phyloP scores from a whole-genome alignment of 257 asterid genomes.

The Penstemon davidsonii region DNA sequence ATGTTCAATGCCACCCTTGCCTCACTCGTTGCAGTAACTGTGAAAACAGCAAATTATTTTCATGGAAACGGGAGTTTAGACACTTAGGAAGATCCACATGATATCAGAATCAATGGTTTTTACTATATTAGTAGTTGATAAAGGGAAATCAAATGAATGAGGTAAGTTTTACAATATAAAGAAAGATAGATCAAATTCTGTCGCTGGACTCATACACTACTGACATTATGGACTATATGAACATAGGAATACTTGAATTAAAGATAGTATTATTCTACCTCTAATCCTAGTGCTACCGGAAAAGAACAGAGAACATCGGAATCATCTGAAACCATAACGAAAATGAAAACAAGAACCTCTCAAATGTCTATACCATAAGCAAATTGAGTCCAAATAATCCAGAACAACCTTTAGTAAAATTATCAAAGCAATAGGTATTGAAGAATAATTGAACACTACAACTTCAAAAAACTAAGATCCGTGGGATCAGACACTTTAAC shows the following conservation, averaged over 20 bases:
- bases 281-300: no score
- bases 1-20: slow-evolving; percentile 69
- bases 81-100: neutral
- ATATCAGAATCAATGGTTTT: neutral
- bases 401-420: neutral
- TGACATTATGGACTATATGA: neutral
- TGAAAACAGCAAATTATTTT: slow-evolving; percentile 24
- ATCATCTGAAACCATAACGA: neutral
- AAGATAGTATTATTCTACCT: no score
- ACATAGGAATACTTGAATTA: neutral
- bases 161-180: slow-evolving; percentile 9
- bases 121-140: neutral
- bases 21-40: slow-evolving; percentile 68
- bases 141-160: neutral
- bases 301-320: neutral
- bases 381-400: neutral
- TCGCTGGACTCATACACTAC: neutral
- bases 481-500: neutral
- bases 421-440: neutral
- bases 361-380: no score
- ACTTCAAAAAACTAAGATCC: neutral
- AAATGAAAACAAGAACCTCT: neutral
- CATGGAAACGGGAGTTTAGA: slow-evolving; percentile 17
- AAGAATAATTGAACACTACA: neutral
- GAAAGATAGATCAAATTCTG: neutral